phyloP scores from a whole-genome alignment of 2,329 filamentous ascomycete genomes.

The Fusarium sp. region DNA sequence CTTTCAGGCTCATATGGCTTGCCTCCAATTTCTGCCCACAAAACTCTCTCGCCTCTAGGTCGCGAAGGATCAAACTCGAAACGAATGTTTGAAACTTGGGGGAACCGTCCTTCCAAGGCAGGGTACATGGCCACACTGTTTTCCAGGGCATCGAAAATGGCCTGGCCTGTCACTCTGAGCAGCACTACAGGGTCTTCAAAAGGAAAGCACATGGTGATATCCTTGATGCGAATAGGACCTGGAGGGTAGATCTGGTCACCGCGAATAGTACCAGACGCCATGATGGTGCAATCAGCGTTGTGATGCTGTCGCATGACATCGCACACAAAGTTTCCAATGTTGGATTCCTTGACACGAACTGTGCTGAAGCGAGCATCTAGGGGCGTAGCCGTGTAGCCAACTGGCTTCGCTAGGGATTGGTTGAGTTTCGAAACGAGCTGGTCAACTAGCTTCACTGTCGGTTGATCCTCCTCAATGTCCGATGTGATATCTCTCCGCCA shows the following conservation, averaged over 20 bases:
- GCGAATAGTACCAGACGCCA: slow-evolving; percentile 86
- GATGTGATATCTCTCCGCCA: slow-evolving; percentile 78
- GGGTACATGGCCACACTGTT: slow-evolving; percentile 85
- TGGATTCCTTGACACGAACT: slow-evolving; percentile 80
- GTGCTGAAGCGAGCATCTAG: slow-evolving; percentile 89
- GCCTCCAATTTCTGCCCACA: slow-evolving; percentile 69
- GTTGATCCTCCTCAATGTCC: slow-evolving; percentile 70
- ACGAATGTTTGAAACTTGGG: slow-evolving; percentile 85
- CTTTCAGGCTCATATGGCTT: slow-evolving; percentile 69
- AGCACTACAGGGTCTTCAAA: slow-evolving; percentile 92
- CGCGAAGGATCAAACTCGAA: slow-evolving; percentile 77
- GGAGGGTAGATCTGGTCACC: slow-evolving; percentile 91
- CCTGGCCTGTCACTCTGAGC: slow-evolving; percentile 75
- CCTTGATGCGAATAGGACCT: slow-evolving; percentile 79
- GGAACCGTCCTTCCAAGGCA: slow-evolving; percentile 84
- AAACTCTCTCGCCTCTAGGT: slow-evolving; percentile 70
- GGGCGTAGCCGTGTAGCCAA: slow-evolving; percentile 84
- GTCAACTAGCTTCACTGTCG: slow-evolving; percentile 71
- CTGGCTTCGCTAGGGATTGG: slow-evolving; percentile 80
- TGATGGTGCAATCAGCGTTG: slow-evolving; percentile 81
- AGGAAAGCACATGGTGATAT: slow-evolving; percentile 89
- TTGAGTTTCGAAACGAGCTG: slow-evolving; percentile 78
- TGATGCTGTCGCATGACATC: slow-evolving; percentile 91
- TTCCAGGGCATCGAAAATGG: slow-evolving; percentile 82
- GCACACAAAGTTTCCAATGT: slow-evolving; percentile 90